phyloP scores from a whole-genome alignment of 2,329 filamentous ascomycete species.

The Nemania sp. region DNA sequence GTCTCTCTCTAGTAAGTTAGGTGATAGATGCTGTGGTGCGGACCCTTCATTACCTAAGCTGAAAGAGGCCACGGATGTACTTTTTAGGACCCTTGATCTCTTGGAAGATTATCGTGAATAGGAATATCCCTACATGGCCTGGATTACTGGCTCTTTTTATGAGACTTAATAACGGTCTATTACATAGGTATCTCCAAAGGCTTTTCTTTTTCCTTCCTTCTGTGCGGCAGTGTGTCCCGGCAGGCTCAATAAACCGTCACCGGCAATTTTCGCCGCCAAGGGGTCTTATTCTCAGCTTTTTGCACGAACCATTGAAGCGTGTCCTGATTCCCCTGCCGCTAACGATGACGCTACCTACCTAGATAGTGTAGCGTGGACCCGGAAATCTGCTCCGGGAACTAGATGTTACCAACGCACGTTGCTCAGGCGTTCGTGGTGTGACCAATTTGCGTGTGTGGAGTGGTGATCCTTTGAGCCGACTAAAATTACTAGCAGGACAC shows the following conservation, averaged over 20 bases:
- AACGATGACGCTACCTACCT: constrained; percentile 4
- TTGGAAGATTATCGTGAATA: too few species aligned
- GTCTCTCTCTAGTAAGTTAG: too few species aligned
- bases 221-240: background rate
- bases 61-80: too few species aligned
- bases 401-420: background rate
- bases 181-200: too few species aligned
- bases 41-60: too few species aligned
- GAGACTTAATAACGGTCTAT: too few species aligned
- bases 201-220: too few species aligned
- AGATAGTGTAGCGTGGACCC: constrained; percentile 1
- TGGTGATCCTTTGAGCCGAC: background rate
- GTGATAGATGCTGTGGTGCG: too few species aligned
- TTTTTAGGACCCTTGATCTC: too few species aligned
- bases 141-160: too few species aligned
- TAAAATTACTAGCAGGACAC: background rate
- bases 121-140: too few species aligned
- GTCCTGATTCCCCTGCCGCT: background rate
- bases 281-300: background rate
- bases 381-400: constrained; percentile 7
- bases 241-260: background rate
- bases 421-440: constrained; percentile 1
- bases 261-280: background rate
- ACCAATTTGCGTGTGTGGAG: constrained; percentile 10
- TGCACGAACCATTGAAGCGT: background rate